These are phyloP conservation scores for Eucalyptus pauciflora DNA, from an alignment of 345 rosid species.

Conservation along the genomic window DNA sequence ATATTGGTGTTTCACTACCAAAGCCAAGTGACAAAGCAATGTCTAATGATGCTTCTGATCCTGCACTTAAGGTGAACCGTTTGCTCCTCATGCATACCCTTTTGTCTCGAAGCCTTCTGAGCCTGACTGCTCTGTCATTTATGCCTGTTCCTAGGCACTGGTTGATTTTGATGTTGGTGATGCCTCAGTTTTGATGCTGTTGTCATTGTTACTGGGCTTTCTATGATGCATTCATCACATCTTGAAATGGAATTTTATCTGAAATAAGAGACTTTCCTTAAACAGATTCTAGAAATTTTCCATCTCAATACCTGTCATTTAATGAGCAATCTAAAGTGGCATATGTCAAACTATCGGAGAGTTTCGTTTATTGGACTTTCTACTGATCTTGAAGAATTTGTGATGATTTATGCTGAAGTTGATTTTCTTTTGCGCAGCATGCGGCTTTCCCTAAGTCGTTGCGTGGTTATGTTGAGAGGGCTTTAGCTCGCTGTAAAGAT, in stretches of 20 bases:
- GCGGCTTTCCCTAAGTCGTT: constrained; percentile 68
- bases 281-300: neutral
- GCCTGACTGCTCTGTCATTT: neutral
- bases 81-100: neutral
- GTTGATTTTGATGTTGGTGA: neutral
- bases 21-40: constrained; percentile 40
- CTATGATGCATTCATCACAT: neutral
- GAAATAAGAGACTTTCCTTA: neutral
- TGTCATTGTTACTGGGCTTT: neutral
- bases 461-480: constrained; percentile 83
- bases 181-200: neutral
- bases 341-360: neutral
- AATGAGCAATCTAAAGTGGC: neutral
- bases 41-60: constrained; percentile 42
- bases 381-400: neutral
- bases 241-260: neutral
- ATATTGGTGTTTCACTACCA: constrained; percentile 62
- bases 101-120: neutral
- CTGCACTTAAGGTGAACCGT: constrained; percentile 53
- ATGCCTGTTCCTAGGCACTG: neutral
- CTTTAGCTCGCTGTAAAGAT: constrained; percentile 67
- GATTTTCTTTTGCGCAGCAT: constrained; percentile 38
- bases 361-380: neutral
- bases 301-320: neutral
- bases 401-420: neutral